Conservation (phyloP, 2,329 filamentous ascomycete genomes). For the Talaromyces sp. region DNA sequence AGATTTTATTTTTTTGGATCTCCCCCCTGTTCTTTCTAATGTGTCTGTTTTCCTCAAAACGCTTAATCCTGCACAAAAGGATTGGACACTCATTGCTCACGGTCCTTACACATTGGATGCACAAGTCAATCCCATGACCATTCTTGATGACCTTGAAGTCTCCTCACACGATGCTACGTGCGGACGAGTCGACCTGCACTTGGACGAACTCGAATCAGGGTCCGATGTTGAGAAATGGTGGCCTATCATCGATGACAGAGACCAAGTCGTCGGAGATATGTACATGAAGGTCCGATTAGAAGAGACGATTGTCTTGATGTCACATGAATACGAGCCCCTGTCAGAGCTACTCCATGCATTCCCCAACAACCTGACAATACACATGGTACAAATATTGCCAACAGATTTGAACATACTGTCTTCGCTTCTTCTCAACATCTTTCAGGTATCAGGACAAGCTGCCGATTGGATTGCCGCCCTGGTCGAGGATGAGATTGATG, state of each 20-base stretch:
- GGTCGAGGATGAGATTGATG: conserved; percentile 96
- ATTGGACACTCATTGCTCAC: conserved; percentile 45
- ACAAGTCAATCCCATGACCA: conserved; percentile 34
- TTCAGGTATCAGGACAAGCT: conserved; percentile 80
- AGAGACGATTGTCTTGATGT: conserved; percentile 83
- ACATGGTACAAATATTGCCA: conserved; percentile 75
- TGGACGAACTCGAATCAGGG: conserved; percentile 71
- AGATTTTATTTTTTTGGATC: conserved; percentile 43
- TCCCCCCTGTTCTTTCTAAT: conserved; percentile 44
- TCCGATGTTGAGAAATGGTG: conserved; percentile 86
- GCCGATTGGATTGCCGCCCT: conserved; percentile 88
- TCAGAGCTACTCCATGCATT: conserved; percentile 82
- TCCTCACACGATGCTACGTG: conserved; percentile 43
- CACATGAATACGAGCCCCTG: conserved; percentile 76
- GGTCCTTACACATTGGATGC: conserved; percentile 38
- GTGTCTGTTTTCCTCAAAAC: conserved; percentile 43
- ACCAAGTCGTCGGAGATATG: conserved; percentile 75
- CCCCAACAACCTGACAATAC: conserved; percentile 72
- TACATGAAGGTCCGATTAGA: conserved; percentile 78
- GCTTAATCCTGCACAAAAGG: conserved; percentile 43
- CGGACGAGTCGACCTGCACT: conserved; percentile 67
- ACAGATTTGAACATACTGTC: conserved; percentile 73
- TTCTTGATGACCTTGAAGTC: conserved; percentile 43
- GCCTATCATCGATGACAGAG: conserved; percentile 69
- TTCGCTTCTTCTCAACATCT: conserved; percentile 87